A percentile compares a stretch with the other conserved stretches of the same genome.
phyloP scores from a whole-genome alignment of 2,329 filamentous ascomycete genomes.

The Cytospora mali region DNA sequence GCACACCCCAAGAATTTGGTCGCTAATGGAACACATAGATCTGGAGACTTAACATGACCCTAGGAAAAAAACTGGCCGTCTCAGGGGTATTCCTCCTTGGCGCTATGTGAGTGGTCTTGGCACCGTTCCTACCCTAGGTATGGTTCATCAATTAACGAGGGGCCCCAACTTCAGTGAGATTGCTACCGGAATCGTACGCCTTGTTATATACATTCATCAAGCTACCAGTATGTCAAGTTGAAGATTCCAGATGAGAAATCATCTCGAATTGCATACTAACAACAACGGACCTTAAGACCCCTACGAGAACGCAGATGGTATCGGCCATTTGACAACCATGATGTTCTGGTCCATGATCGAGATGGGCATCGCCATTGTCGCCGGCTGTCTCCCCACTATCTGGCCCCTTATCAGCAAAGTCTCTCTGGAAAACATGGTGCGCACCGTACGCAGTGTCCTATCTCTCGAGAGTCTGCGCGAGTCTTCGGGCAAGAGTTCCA shows the following conservation, averaged over 20 bases:
- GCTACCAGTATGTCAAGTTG: conserved; percentile 6
- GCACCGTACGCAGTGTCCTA: conserved; percentile 13
- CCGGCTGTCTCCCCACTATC: conserved; percentile 27
- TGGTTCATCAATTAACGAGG: background rate
- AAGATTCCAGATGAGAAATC: background rate
- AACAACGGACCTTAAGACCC: conserved; percentile 4
- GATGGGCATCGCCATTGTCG: conserved; percentile 26
- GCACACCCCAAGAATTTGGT: no score
- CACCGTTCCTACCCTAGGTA: background rate
- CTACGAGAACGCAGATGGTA: conserved; percentile 24
- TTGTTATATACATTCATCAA: conserved; percentile 22
- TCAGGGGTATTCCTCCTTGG: conserved; percentile 26
- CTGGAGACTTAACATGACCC: conserved; percentile 16
- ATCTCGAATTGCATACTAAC: conserved; percentile 7
- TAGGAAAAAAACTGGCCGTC: conserved; percentile 19
- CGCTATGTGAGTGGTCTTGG: conserved; percentile 21
- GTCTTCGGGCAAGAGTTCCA: no score
- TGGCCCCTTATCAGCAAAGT: conserved; percentile 24
- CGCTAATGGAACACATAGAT: no score
- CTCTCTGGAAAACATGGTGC: conserved; percentile 24
- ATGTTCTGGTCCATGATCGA: conserved; percentile 29
- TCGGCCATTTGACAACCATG: conserved; percentile 25
- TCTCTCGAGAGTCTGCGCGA: conserved; percentile 14
- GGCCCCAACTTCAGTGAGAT: conserved; percentile 18
- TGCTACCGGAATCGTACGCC: conserved; percentile 18